Percentiles rank a stretch among this genome's conserved stretches.
Evolutionary conservation across 495 filamentous ascomycete species (phyloP).

Genomic region (Penicillium bovifimosum): DNA sequence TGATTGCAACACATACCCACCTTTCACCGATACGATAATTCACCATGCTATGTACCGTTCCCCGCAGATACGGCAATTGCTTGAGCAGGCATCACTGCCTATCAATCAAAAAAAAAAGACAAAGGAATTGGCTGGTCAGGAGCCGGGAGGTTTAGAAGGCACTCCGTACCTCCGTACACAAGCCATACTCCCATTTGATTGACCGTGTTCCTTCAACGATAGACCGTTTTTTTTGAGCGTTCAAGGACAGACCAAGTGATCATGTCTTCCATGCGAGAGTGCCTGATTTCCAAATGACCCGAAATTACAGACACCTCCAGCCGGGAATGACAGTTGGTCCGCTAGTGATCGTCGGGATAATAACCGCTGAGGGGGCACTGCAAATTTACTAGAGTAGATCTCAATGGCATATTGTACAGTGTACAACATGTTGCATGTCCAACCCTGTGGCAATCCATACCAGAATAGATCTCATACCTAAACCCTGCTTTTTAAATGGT

Average conservation of each 20-base stretch:
- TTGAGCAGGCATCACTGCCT: neutral
- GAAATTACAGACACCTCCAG: neutral
- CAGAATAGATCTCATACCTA: neutral
- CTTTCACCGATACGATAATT: constrained; percentile 8
- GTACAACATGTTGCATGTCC: neutral
- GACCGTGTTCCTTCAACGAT: neutral
- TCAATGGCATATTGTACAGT: neutral
- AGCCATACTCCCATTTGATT: neutral
- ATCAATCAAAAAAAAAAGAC: neutral
- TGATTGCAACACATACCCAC: constrained; percentile 23
- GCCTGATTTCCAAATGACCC: neutral
- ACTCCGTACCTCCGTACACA: neutral
- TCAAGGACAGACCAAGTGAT: neutral
- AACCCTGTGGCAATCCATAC: neutral
- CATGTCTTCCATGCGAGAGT: neutral
- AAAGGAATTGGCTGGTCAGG: neutral
- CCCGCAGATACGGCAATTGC: neutral
- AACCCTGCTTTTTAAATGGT: too few species aligned
- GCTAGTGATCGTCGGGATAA: neutral
- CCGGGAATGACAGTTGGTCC: neutral
- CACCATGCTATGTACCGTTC: constrained; percentile 1
- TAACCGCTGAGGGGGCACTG: neutral
- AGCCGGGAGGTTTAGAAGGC: neutral
- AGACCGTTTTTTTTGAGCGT: neutral
- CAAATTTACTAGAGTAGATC: neutral